Evolutionary conservation across 2,329 filamentous ascomycete genomes (phyloP), one percentile per base, ranked within the genome.

Genomic region (Sporothrix inflata): DNA sequence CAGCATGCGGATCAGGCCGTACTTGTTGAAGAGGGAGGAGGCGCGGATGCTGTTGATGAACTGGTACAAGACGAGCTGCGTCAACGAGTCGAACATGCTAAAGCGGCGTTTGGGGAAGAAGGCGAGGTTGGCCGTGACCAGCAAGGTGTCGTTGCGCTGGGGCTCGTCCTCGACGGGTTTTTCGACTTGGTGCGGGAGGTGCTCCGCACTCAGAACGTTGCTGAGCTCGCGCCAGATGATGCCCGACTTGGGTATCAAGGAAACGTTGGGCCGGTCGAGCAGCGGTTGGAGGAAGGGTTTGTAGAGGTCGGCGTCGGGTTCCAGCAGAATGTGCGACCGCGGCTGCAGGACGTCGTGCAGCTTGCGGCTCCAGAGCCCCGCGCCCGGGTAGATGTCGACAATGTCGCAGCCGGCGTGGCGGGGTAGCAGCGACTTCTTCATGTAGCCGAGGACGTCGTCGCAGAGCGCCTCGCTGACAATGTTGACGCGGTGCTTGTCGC

Each of bases 371-470:
- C 92, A 96, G 2, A 97, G 70, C 9, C 94, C 93, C 0, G 83
- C 83, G 16, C 94, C 94, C 0, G 95, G 95, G 79, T 94, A 93
- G 71, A 97, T 84, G 78, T 98, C 95, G 77, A 99, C 84, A 60
- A 98, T 86, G 77, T 97, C 94, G 81, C 94, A 94, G 70, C 93
- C 92, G 67, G 85, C 83, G 80, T 96, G 91, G 60, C 89, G 87
- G 45, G 88, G 83, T 21, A 40, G 12, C 1, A 98, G 85, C 2
- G 89, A 89, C 0, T 87, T 86, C 2, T 87, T 88, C n/a, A 97
- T 82, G 73, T 92, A 92, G 7, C 88, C 79, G 61, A 97, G 77
- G 16, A 92, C 83, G 76, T 95, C 90, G 78, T 94, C 83, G 75
- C 87, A 88, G 19, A 90, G 82, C 47, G 80, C 75, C 16, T 85